Conservation (phyloP, 2,329 filamentous ascomycete genomes). For the Trichothecium roseum region DNA sequence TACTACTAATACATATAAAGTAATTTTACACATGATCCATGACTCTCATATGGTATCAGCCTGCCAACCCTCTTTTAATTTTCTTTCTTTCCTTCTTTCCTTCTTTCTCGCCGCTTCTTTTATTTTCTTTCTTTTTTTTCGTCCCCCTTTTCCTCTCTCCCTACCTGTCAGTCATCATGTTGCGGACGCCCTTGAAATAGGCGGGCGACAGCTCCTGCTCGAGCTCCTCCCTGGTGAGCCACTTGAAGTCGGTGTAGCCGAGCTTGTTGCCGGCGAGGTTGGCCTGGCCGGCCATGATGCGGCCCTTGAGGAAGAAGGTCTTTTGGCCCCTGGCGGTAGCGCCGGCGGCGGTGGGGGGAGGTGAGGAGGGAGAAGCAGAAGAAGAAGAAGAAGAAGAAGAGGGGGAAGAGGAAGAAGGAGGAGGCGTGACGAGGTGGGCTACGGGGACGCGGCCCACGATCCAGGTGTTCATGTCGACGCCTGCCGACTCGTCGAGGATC, state of each 20-base stretch:
- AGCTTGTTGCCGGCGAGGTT: conserved; percentile 62
- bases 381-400: conserved; percentile 75
- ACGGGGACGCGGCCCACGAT: conserved; percentile 84
- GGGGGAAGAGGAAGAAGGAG: conserved; percentile 85
- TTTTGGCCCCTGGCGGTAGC: conserved; percentile 55
- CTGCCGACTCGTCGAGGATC: conserved; percentile 65
- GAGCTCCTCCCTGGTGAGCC: conserved; percentile 86
- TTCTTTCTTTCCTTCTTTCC: too few species aligned
- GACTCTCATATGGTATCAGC: too few species aligned
- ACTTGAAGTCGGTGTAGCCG: conserved; percentile 75
- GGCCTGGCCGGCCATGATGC: conserved; percentile 95
- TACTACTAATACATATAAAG: conserved; percentile 1
- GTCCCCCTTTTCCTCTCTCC: too few species aligned
- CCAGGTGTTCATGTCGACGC: conserved; percentile 98
- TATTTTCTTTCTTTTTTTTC: too few species aligned
- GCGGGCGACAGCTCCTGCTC: conserved; percentile 49
- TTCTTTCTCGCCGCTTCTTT: too few species aligned
- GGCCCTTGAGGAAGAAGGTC: conserved; percentile 90
- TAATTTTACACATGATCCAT: not conserved
- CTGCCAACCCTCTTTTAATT: too few species aligned
- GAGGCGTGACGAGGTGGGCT: conserved; percentile 63
- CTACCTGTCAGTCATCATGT: conserved; percentile 76
- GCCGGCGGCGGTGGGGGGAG: conserved; percentile 32
- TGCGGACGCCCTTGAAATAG: conserved; percentile 68
- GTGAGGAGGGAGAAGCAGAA: too few species aligned